These are phyloP conservation scores for Baorangia bicolor DNA, from an alignment of 768 basidiomycete species.

Conservation along the genomic window DNA sequence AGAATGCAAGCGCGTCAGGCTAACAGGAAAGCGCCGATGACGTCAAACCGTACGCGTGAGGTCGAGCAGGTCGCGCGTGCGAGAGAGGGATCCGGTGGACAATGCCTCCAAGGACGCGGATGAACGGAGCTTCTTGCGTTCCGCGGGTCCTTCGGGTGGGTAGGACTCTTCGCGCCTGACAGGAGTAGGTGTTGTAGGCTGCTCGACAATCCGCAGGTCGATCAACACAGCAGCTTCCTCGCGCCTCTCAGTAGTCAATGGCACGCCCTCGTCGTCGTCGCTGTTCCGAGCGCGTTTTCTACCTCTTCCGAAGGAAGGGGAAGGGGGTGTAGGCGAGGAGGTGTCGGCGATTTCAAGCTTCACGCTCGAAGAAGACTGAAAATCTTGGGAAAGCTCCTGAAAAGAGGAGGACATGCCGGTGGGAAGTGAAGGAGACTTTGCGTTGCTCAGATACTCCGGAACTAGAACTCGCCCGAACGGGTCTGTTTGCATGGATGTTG, in stretches of 20 bases:
- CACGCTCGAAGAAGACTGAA: not conserved
- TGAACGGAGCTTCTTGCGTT: constrained; percentile 15
- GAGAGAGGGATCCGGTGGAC: not conserved
- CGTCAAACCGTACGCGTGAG: not conserved
- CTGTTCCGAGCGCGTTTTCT: constrained; percentile 15
- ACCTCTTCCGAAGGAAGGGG: constrained; percentile 8
- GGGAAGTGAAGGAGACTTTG: not conserved
- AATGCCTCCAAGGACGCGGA: not conserved
- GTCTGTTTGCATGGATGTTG: constrained; percentile 5
- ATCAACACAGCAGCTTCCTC: not conserved
- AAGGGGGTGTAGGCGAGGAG: constrained; percentile 6
- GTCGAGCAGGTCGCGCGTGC: constrained; percentile 4
- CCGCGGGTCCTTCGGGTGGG: not conserved
- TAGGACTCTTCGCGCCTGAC: not conserved
- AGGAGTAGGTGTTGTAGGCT: not conserved
- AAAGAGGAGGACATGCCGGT: not conserved
- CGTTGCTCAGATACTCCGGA: not conserved
- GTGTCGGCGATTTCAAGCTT: not conserved
- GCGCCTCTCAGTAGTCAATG: not conserved
- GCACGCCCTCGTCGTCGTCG: constrained; percentile 5
- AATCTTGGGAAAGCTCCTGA: not conserved
- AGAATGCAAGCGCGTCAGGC: not conserved
- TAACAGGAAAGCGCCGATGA: not conserved
- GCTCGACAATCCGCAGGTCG: not conserved
- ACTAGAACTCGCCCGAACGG: constrained; percentile 8